Evolutionary conservation across 2,329 filamentous ascomycete genomes (phyloP), one percentile per base, ranked within the genome.

Genomic region (Ambrosiella cleistominuta): DNA sequence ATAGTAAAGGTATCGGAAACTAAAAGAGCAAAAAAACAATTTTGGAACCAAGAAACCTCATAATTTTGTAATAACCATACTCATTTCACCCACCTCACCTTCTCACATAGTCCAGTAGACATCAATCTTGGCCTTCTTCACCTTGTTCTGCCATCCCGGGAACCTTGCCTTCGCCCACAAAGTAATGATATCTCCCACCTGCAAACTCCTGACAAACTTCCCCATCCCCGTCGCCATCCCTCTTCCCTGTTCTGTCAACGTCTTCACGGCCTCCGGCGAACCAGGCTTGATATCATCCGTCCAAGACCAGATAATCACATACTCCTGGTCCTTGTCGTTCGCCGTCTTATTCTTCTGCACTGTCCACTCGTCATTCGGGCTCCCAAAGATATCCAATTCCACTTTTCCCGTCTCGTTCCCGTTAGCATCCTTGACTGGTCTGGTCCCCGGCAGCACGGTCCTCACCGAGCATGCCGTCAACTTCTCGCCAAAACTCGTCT

Each of bases 111-210:
- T 76, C 77, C 78, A 83, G 64, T 79, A 82, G 35, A 83, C 70
- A 59, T 79, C 76, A 37, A 83, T 68, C 65, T 72, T 70, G 1
- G 76, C 74, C 11, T 67, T 70, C 52, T 75, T 66, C 8, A 82
- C 66, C 11, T 67, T 56, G 61, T 83, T 83, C 1, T 57, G 51
- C 81, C 81, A 84, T 0, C 68, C 74, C 0, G 65, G 66, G 58
- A 79, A 83, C 60, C 80, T 72, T 1, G 78, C 73, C 66, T 77
- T 80, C 0, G 70, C 79, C 80, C 80, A 83, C 1, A 83, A 64
- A 0, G 79, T 82, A 9, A 83, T 68, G 15, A 80, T 74, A 62
- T 84, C 81, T 0, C 81, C 81, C n/a, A 80, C 62, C 62, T 72
- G 74, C 62, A 84, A 64, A 51, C 68, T 70, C 13, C 75, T 73